Evolutionary conservation across 495 filamentous ascomycete genomes (phyloP), one percentile per base, ranked within the genome.

Genomic region (Xylaria flabelliformis): DNA sequence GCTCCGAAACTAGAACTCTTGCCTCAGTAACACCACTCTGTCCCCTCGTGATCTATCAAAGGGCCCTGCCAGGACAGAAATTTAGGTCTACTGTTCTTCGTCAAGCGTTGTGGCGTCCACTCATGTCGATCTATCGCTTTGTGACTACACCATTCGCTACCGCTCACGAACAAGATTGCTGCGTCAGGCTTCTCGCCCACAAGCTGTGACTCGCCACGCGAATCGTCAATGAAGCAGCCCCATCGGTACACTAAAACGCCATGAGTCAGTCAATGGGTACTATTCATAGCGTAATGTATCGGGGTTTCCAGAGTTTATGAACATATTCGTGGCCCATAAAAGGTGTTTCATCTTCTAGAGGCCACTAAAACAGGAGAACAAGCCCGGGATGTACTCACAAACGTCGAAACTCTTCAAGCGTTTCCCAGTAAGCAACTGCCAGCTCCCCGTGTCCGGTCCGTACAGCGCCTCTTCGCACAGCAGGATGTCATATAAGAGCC

Each of bases 391-490:
- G 32, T 4, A 56, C 53, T 56, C 53, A 56, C 53, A 32, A 8
- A 66, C 64, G n/a, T 66, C 64, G 21, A 66, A 66, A 13, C 64
- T 66, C 44, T 53, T 50, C 64, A 66, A 19, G 46, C 29, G 24
- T 44, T 53, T 50, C 15, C 63, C 64, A 3, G 53, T 2, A 53
- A 66, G 64, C 17, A 66, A n/a, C 64, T 66, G 64, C 64, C 64
- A 78, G 64, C 76, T 74, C 1, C 72, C 74, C 1, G 74, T 78
- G 42, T 78, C 70, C 13, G 12, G 48, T 32, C 76, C 72, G 68
- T 72, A 76, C 7, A 75, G 74, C 9, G 74, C 72, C 59, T 73
- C 71, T 41, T 78, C 76, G 67, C 64, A 78, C 26, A 78, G 71
- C 55, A 78, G 61, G 26, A 74, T 58, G 17, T 78, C 74, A 39